Conservation (phyloP, 306 rosid species). For the Erythrophleum fordii region DNA sequence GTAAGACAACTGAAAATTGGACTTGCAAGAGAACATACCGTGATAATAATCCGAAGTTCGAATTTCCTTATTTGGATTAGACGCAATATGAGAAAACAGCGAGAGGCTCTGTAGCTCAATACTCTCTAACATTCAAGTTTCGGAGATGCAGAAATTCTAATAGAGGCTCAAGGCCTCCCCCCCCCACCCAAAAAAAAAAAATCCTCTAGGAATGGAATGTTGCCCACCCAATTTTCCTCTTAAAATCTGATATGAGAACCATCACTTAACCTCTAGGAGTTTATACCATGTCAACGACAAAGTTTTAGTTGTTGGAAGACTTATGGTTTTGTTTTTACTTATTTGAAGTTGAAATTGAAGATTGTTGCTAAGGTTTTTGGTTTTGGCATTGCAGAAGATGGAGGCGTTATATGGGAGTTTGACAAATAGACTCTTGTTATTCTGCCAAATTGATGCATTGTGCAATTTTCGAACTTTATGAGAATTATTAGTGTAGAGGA, state of each 20-base stretch:
- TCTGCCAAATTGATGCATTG: background rate
- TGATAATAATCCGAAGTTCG: background rate
- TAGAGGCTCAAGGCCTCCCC: background rate
- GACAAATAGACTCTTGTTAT: background rate
- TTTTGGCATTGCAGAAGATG: constrained; percentile 8
- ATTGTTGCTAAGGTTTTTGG: background rate
- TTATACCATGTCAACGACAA: background rate
- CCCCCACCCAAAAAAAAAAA: no score
- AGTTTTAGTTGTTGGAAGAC: background rate
- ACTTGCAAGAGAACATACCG: background rate
- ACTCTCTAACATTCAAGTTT: background rate
- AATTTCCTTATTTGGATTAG: background rate
- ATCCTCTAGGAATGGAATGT: background rate
- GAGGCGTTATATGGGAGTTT: constrained; percentile 16
- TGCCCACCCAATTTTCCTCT: background rate
- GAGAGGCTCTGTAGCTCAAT: background rate
- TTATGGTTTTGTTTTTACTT: background rate
- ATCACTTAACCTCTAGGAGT: background rate
- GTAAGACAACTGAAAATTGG: no score
- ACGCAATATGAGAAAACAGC: background rate
- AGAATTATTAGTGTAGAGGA: background rate
- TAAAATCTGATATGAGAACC: background rate
- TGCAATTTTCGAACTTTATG: background rate
- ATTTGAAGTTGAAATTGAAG: background rate
- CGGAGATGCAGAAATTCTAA: background rate